These are phyloP conservation scores for Penicillium sp. DNA, from an alignment of 2,329 filamentous ascomycete species.

Conservation along the genomic window DNA sequence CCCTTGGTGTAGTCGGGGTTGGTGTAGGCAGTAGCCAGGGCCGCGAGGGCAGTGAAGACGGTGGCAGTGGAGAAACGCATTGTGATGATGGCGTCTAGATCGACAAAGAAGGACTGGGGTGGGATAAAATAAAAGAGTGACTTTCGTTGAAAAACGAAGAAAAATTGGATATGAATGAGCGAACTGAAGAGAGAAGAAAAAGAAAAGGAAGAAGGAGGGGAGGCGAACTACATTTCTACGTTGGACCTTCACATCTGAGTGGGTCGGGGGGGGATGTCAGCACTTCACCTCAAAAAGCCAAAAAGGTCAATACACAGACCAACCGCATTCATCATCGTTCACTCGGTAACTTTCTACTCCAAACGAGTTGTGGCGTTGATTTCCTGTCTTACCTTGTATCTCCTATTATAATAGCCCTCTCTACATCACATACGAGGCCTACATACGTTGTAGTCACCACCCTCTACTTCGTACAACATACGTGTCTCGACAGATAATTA, in stretches of 20 bases:
- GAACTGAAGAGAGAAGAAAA: conserved; percentile 8
- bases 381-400: background rate
- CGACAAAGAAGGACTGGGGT: conserved; percentile 30
- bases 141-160: conserved; percentile 15
- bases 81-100: conserved; percentile 20
- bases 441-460: too few species aligned
- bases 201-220: conserved; percentile 14
- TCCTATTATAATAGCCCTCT: too few species aligned
- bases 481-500: too few species aligned
- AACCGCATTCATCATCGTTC: background rate
- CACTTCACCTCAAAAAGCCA: background rate
- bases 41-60: conserved; percentile 40
- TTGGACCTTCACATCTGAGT: background rate
- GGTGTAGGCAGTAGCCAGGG: conserved; percentile 40
- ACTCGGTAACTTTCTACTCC: background rate
- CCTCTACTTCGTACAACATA: too few species aligned
- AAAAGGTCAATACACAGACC: background rate
- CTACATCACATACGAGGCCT: too few species aligned
- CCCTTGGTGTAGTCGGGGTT: conserved; percentile 35
- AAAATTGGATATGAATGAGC: conserved; percentile 19
- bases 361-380: background rate
- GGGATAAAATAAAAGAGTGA: conserved; percentile 16
- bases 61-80: conserved; percentile 43
- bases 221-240: conserved; percentile 15
- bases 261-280: background rate